These are phyloP conservation scores for Penicillium turbatum DNA, from an alignment of 495 filamentous ascomycete species.

Conservation along the genomic window DNA sequence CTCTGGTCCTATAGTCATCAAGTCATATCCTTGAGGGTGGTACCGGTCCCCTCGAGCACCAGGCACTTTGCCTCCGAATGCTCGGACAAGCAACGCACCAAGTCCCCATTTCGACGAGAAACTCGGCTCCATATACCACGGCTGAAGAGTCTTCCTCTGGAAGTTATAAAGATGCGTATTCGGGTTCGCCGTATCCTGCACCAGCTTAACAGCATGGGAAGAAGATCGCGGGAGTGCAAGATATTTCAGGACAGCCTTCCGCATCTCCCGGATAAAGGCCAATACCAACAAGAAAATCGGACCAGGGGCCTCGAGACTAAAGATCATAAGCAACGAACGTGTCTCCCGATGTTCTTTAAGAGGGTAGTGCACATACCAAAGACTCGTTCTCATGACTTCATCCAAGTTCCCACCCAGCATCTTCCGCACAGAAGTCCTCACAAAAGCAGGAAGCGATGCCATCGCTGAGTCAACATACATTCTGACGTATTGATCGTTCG, in stretches of 20 bases:
- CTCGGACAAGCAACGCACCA: conserved; percentile 39
- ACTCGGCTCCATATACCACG: conserved; percentile 50
- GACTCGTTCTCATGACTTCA: conserved; percentile 23
- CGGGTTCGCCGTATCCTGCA: conserved; percentile 13
- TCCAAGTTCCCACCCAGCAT: conserved; percentile 24
- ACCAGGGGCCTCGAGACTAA: conserved; percentile 24
- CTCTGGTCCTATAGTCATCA: conserved; percentile 49
- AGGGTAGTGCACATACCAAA: conserved; percentile 14
- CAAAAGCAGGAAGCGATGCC: conserved; percentile 13
- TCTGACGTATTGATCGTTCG: conserved; percentile 28
- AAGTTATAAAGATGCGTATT: conserved; percentile 16
- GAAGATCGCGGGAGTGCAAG: conserved; percentile 44
- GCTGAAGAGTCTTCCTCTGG: conserved; percentile 27
- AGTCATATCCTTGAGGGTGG: conserved; percentile 48
- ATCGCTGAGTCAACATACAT: conserved; percentile 27
- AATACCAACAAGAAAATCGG: conserved; percentile 30
- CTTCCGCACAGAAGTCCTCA: conserved; percentile 18
- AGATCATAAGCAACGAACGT: conserved; percentile 5
- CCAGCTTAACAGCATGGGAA: conserved; percentile 24
- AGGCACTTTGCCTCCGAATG: conserved; percentile 41
- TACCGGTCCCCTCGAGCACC: conserved; percentile 40
- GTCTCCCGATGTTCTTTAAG: no score
- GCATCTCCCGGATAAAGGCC: conserved; percentile 23
- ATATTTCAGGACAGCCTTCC: conserved; percentile 45
- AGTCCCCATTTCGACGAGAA: conserved; percentile 49